These are phyloP conservation scores for Coniosporium apollinis DNA, from an alignment of 495 filamentous ascomycete species.

Conservation along the genomic window DNA sequence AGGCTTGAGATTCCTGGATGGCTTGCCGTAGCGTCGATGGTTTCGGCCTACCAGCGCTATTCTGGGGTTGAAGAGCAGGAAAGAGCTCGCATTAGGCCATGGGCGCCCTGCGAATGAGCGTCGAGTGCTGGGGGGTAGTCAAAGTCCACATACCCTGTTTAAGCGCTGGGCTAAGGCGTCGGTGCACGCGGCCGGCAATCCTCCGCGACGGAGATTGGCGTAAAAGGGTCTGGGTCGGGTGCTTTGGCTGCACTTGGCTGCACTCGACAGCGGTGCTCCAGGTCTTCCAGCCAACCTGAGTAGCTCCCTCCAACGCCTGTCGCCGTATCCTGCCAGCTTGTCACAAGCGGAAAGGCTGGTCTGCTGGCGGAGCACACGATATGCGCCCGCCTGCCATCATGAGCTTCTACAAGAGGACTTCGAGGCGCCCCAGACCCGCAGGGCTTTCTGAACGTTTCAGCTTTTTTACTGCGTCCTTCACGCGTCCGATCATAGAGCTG, in stretches of 20 bases:
- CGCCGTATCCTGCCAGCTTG: neutral
- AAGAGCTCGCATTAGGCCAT: neutral
- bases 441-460: constrained; percentile 8
- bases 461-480: too few relatives aligned
- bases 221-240: neutral
- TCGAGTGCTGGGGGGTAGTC: neutral
- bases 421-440: constrained; percentile 18
- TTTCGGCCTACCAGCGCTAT: too few relatives aligned
- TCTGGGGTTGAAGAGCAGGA: too few relatives aligned
- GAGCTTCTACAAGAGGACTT: constrained; percentile 20
- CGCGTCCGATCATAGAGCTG: constrained; percentile 7
- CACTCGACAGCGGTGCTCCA: constrained; percentile 11
- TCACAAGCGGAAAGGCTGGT: too few relatives aligned
- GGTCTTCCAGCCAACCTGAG: constrained; percentile 8
- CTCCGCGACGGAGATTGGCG: neutral
- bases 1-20: too few relatives aligned
- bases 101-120: neutral
- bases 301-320: constrained; percentile 4
- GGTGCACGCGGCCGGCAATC: neutral
- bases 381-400: constrained; percentile 1
- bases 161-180: neutral
- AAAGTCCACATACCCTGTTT: neutral
- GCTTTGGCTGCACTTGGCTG: neutral
- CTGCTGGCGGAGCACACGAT: too few relatives aligned
- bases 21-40: too few relatives aligned